phyloP scores from a whole-genome alignment of 2,329 filamentous ascomycete genomes.

The Alternaria longipes region DNA sequence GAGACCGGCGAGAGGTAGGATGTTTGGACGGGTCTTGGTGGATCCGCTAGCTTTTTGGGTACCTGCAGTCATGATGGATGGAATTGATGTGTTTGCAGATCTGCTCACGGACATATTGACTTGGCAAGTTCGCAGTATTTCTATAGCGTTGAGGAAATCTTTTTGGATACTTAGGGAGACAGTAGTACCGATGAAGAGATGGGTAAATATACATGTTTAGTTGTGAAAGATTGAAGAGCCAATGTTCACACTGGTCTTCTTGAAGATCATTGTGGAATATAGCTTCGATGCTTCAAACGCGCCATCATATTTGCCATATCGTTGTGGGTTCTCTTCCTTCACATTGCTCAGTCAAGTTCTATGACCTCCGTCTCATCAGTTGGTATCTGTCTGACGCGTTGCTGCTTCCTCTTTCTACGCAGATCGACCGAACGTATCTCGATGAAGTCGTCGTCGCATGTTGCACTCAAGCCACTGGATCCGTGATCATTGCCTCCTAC shows the following conservation, averaged over 20 bases:
- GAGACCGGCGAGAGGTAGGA: neutral
- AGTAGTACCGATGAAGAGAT: neutral
- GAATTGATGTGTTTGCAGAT: neutral
- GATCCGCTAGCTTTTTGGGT: neutral
- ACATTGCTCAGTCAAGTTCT: constrained; percentile 2
- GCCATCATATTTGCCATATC: neutral
- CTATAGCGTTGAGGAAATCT: too few species aligned
- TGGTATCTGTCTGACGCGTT: constrained; percentile 7
- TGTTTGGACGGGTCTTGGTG: neutral
- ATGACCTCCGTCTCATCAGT: constrained; percentile 10
- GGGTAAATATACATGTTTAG: neutral
- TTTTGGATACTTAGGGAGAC: neutral
- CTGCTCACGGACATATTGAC: neutral
- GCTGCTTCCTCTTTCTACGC: constrained; percentile 3
- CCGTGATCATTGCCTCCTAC: constrained; percentile 7
- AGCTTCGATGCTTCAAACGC: neutral
- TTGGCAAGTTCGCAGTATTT: neutral
- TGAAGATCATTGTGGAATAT: neutral
- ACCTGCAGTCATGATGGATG: neutral
- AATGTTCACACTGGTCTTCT: neutral
- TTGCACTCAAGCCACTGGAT: neutral
- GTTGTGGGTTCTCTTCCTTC: neutral
- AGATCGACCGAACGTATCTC: constrained; percentile 7
- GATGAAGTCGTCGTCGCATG: constrained; percentile 7
- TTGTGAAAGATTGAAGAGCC: neutral